A percentile compares a stretch with the other conserved stretches of the same genome.
Evolutionary conservation across 345 rosid species (phyloP).

Genomic region (Populus ilicifolia): DNA sequence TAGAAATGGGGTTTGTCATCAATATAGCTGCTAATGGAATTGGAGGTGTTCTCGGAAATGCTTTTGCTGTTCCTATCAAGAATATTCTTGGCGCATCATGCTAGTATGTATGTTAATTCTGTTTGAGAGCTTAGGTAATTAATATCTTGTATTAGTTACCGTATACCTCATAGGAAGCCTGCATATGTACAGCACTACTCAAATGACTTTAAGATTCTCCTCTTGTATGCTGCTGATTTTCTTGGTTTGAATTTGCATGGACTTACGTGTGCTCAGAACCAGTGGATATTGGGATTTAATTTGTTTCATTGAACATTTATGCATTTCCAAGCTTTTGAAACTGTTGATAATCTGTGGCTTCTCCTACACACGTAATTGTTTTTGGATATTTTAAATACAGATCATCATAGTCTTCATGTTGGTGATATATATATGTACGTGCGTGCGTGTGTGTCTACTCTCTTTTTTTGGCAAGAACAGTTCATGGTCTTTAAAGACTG

Average conservation of each 20-base stretch:
- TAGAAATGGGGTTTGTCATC: constrained; percentile 45
- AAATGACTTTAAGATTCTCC: too few species aligned
- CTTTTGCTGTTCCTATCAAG: constrained; percentile 57
- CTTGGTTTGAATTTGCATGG: constrained; percentile 36
- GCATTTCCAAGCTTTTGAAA: constrained; percentile 56
- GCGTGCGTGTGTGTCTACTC: too few species aligned
- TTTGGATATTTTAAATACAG: constrained; percentile 36
- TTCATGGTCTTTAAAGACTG: too few species aligned
- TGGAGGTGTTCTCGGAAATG: constrained; percentile 51
- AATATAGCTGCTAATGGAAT: constrained; percentile 51
- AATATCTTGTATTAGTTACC: background rate
- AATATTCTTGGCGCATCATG: constrained; percentile 52
- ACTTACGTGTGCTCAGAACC: constrained; percentile 48
- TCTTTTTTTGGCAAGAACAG: too few species aligned
- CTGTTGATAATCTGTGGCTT: constrained; percentile 51
- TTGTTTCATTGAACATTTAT: constrained; percentile 72
- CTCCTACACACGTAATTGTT: constrained; percentile 49
- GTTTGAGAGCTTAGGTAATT: background rate
- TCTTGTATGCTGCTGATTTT: background rate
- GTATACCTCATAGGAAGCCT: background rate
- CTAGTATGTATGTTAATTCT: constrained; percentile 29
- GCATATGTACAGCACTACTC: too few species aligned
- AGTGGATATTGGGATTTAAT: constrained; percentile 44
- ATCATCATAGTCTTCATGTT: constrained; percentile 57
- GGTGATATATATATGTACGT: constrained; percentile 39